Conservation (phyloP, 441 rosid genomes). For the Brassica hybrid region DNA sequence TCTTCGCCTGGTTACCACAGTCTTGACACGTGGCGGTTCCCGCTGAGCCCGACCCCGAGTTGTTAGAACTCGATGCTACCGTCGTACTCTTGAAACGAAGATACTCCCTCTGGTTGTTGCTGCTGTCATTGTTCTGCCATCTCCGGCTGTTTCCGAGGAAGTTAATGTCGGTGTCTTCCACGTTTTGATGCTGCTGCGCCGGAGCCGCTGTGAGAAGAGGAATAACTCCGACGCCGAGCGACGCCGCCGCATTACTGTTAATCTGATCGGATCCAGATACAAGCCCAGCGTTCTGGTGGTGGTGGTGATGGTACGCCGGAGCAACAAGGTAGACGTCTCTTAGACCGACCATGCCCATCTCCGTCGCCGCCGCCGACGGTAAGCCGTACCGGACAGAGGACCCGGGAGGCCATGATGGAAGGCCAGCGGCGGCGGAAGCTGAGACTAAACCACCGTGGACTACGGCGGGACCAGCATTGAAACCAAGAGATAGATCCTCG, state of each 20-base stretch:
- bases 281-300: constrained; percentile 48
- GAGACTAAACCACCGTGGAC: constrained; percentile 38
- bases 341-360: constrained; percentile 82
- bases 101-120: constrained; percentile 41
- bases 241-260: constrained; percentile 53
- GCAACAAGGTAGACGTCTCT: constrained; percentile 83
- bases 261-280: constrained; percentile 46
- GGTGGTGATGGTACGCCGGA: constrained; percentile 68
- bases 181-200: constrained; percentile 48
- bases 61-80: constrained; percentile 42
- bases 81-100: constrained; percentile 48
- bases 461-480: constrained; percentile 74
- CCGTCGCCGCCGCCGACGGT: constrained; percentile 53
- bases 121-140: constrained; percentile 70
- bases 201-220: constrained; percentile 73
- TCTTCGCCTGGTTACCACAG: constrained; percentile 98
- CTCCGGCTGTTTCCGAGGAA: constrained; percentile 37
- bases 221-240: constrained; percentile 76
- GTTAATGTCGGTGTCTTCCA: constrained; percentile 52
- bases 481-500: constrained; percentile 96
- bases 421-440: constrained; percentile 44
- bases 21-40: constrained; percentile 84
- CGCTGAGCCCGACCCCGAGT: constrained; percentile 53
- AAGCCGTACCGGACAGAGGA: constrained; percentile 53
- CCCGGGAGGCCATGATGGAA: constrained; percentile 45